Percentiles rank a stretch among this genome's conserved stretches.
Evolutionary conservation across 1,284 basidiomycete genomes (phyloP).

Genomic region (Boletus smithii): DNA sequence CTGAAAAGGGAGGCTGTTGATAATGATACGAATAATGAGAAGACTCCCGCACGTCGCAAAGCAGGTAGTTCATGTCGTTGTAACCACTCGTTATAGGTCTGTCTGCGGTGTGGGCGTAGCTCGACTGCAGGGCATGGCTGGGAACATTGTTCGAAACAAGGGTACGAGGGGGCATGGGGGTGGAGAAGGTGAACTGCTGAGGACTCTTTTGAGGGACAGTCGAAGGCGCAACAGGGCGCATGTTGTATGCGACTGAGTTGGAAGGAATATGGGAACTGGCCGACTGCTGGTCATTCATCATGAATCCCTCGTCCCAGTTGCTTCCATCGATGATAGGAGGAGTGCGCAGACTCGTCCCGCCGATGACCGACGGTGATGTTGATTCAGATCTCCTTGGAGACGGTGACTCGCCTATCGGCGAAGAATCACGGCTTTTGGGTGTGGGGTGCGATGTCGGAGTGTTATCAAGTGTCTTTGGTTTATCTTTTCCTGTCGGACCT

Average conservation of each 20-base stretch:
- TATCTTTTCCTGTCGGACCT: slow-evolving; percentile 82
- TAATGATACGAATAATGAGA: slow-evolving; percentile 38
- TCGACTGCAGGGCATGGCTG: slow-evolving; percentile 30
- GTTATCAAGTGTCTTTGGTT: slow-evolving; percentile 49
- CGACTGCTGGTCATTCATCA: slow-evolving; percentile 49
- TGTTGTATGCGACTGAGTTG: slow-evolving; percentile 39
- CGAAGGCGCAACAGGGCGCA: slow-evolving; percentile 32
- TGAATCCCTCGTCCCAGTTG: slow-evolving; percentile 57
- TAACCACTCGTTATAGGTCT: slow-evolving; percentile 34
- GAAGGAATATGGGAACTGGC: slow-evolving; percentile 37
- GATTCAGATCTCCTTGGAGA: slow-evolving; percentile 37
- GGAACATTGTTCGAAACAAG: slow-evolving; percentile 32
- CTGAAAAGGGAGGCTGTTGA: slow-evolving; percentile 34
- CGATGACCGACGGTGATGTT: slow-evolving; percentile 35
- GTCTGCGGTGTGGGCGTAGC: slow-evolving; percentile 31
- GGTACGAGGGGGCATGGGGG: slow-evolving; percentile 29
- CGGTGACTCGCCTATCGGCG: slow-evolving; percentile 49
- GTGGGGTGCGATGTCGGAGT: slow-evolving; percentile 29
- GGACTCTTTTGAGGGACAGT: slow-evolving; percentile 35
- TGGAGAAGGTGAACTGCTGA: slow-evolving; percentile 36
- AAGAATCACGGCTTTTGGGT: slow-evolving; percentile 37
- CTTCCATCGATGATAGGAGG: slow-evolving; percentile 46
- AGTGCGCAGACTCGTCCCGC: slow-evolving; percentile 30
- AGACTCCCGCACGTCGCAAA: slow-evolving; percentile 34
- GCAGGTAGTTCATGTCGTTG: slow-evolving; percentile 35